phyloP scores from a whole-genome alignment of 768 basidiomycete genomes.

The Udeniomyces megalosporus region DNA sequence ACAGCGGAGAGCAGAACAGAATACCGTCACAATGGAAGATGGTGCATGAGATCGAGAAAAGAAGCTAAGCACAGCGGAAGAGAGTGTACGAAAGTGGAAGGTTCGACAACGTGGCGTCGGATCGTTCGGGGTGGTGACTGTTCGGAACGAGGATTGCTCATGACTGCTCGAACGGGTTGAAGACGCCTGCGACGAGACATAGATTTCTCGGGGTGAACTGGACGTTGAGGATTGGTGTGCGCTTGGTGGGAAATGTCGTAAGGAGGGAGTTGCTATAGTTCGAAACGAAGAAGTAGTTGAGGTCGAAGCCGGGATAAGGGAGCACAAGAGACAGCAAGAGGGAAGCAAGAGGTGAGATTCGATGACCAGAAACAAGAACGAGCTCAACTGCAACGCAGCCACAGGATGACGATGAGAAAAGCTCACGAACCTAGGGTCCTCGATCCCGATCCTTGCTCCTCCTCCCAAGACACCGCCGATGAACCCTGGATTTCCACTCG shows the following conservation, averaged over 20 bases:
- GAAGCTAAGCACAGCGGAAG: no score
- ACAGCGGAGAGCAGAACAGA: no score
- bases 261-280: slow-evolving; percentile 57
- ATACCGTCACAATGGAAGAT: no score
- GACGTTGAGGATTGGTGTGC: slow-evolving; percentile 79
- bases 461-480: neutral
- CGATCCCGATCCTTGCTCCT: neutral
- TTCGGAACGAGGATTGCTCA: no score
- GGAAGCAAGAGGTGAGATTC: neutral
- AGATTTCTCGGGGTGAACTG: slow-evolving; percentile 92
- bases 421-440: no score
- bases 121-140: no score
- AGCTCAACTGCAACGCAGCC: neutral
- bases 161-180: neutral
- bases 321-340: neutral
- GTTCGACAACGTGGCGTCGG: no score
- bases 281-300: no score
- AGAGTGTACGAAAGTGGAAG: no score
- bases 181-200: slow-evolving; percentile 25
- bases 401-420: neutral
- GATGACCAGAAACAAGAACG: neutral
- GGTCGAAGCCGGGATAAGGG: neutral
- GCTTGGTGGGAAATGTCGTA: slow-evolving; percentile 84
- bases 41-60: no score
- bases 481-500: neutral